phyloP scores from a whole-genome alignment of 2,329 filamentous ascomycete genomes.

The Ophiocordyceps camponoti-leonardi region DNA sequence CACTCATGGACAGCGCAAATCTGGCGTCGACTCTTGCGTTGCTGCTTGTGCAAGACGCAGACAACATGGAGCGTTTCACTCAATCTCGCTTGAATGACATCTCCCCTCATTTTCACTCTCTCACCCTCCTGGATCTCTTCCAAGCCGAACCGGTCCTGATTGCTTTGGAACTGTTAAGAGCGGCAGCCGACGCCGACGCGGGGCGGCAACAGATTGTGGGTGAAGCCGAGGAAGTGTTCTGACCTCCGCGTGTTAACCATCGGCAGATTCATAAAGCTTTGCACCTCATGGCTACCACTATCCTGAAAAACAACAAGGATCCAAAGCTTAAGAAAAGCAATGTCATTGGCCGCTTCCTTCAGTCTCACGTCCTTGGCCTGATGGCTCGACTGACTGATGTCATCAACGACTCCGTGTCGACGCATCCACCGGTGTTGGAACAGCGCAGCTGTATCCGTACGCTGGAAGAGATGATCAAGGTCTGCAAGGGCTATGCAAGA shows the following conservation, averaged over 20 bases:
- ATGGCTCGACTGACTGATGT: constrained; percentile 66
- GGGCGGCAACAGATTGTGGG: constrained; percentile 40
- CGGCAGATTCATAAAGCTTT: constrained; percentile 29
- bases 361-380: constrained; percentile 70
- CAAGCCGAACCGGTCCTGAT: constrained; percentile 59
- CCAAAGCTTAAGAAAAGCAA: constrained; percentile 32
- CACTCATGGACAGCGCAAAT: constrained; percentile 38
- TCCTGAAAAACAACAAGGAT: constrained; percentile 22
- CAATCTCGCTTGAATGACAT: constrained; percentile 52
- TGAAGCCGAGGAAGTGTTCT: background rate
- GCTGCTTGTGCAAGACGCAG: constrained; percentile 37
- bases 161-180: constrained; percentile 67
- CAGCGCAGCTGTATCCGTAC: constrained; percentile 64
- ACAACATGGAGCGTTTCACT: constrained; percentile 44
- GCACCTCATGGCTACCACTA: constrained; percentile 24
- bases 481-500: constrained; percentile 56
- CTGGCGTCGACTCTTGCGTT: constrained; percentile 40
- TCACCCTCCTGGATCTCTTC: constrained; percentile 51
- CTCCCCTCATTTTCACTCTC: constrained; percentile 50
- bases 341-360: constrained; percentile 56
- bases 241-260: constrained; percentile 8
- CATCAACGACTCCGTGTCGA: constrained; percentile 48
- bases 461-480: constrained; percentile 71
- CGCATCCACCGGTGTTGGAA: constrained; percentile 42
- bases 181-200: constrained; percentile 50